A percentile compares a stretch with the other conserved stretches of the same genome.
Conservation (phyloP, 805 yeast species). For the Candida oleophila region DNA sequence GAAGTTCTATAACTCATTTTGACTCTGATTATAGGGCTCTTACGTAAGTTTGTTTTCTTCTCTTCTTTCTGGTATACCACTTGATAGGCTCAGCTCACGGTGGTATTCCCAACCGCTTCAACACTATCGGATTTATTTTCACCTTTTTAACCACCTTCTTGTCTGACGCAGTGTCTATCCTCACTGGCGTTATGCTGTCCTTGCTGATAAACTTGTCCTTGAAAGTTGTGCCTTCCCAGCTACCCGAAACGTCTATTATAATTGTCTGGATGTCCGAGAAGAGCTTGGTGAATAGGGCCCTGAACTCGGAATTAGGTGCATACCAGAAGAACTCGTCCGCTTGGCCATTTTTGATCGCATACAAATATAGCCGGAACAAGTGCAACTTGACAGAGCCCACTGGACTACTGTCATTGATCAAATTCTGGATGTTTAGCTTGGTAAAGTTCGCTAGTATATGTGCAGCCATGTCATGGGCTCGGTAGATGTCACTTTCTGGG, state of each 20-base stretch:
- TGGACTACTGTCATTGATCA: neutral
- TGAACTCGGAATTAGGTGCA: neutral
- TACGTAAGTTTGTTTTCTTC: too few relatives aligned
- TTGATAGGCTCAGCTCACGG: neutral
- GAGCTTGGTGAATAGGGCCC: neutral
- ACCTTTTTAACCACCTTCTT: neutral
- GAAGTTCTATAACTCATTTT: too few relatives aligned
- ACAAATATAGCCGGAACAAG: slow-evolving; percentile 1
- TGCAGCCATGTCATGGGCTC: neutral
- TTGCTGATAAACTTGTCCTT: neutral
- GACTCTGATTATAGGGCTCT: too few relatives aligned
- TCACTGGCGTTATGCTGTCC: neutral
- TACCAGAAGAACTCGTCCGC: neutral
- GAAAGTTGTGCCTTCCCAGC: slow-evolving; percentile 1
- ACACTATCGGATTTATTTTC: slow-evolving; percentile 1
- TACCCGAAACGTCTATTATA: neutral
- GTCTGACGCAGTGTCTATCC: neutral
- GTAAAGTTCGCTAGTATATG: neutral
- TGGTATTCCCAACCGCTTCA: slow-evolving; percentile 4
- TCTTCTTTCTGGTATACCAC: too few relatives aligned
- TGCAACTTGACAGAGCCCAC: neutral
- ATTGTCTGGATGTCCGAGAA: neutral
- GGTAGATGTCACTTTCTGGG: neutral
- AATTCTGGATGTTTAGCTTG: neutral
- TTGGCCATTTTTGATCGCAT: neutral